Evolutionary conservation across 192 early-diverging fungal genomes (phyloP).

Genomic region (Oehlia diaphana): DNA sequence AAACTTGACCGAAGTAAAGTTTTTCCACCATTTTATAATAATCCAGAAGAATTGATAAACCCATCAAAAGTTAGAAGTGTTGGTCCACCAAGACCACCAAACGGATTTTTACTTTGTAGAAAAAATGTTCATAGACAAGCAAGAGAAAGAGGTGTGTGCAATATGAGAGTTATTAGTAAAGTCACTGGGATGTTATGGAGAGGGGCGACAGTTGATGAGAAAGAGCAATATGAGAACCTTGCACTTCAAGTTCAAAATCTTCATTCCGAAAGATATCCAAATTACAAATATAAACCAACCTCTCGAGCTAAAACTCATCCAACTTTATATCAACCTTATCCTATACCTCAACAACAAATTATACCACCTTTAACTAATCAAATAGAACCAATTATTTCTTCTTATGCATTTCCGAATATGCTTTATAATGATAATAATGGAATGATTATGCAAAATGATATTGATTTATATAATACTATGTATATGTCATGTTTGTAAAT

Average conservation of each 20-base stretch:
- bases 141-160: background rate
- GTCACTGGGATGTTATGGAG: constrained; percentile 3
- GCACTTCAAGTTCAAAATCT: background rate
- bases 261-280: background rate
- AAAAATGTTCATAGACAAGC: constrained; percentile 8
- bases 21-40: background rate
- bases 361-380: background rate
- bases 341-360: background rate
- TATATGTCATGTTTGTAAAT: too few relatives aligned
- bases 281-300: constrained; percentile 6
- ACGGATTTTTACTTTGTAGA: constrained; percentile 11
- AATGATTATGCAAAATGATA: background rate
- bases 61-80: background rate
- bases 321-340: background rate
- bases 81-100: background rate
- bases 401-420: background rate
- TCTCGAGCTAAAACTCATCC: background rate
- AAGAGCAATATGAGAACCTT: background rate
- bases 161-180: constrained; percentile 17
- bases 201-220: background rate
- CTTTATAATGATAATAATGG: background rate
- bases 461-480: background rate
- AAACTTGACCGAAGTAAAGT: background rate
- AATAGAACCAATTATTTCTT: background rate
- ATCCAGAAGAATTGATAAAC: constrained; percentile 5